Conservation (phyloP, 106 monocot species). For the Dendrobium chrysotoxum region DNA sequence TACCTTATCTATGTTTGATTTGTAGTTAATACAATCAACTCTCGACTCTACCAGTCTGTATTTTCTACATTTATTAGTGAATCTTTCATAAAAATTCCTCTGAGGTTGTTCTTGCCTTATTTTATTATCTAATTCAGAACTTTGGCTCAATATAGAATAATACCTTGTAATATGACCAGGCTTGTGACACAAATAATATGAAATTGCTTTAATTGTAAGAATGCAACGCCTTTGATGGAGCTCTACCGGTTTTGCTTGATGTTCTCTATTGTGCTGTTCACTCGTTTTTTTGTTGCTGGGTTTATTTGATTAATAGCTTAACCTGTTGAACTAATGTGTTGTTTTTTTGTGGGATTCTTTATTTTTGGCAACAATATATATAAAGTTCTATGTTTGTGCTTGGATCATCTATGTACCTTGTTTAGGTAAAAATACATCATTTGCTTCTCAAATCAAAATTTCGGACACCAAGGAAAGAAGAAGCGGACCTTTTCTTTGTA, state of each 20-base stretch:
- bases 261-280: neutral
- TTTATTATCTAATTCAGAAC: too few species aligned
- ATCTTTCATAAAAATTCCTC: too few species aligned
- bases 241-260: neutral
- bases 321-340: neutral
- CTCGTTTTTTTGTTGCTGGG: neutral
- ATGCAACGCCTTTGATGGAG: neutral
- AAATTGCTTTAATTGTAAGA: neutral
- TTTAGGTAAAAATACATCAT: conserved; percentile 87
- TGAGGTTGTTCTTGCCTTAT: too few species aligned
- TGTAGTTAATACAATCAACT: too few species aligned
- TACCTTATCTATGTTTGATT: too few species aligned
- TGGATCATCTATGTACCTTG: neutral
- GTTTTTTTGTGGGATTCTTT: neutral
- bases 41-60: too few species aligned
- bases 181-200: too few species aligned
- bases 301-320: neutral
- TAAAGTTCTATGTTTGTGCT: neutral
- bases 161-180: too few species aligned
- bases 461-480: conserved; percentile 68
- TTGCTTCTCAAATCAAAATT: conserved; percentile 81
- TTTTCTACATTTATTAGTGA: too few species aligned
- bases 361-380: neutral
- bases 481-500: conserved; percentile 96
- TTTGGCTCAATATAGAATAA: too few species aligned